Evolutionary conservation across 2,329 filamentous ascomycete species (phyloP).

Genomic region (Leptographium flavum): DNA sequence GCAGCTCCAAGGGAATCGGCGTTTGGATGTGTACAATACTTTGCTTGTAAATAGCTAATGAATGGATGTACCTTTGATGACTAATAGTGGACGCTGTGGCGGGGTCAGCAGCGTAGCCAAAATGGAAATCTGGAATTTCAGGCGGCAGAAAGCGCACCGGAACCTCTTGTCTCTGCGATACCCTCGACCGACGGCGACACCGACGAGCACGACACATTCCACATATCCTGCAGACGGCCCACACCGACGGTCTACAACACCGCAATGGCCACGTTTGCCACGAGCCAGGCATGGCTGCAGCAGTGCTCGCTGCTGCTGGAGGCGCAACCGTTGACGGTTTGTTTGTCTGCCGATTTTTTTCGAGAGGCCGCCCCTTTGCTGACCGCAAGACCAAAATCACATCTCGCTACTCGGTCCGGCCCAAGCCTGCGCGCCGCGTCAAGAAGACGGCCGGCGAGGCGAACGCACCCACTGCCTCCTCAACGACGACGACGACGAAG

Average conservation of each 20-base stretch:
- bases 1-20: background rate
- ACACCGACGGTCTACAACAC: no score
- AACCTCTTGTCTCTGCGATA: no score
- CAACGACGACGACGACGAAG: constrained; percentile 12
- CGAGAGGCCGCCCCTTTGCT: background rate
- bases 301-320: constrained; percentile 76
- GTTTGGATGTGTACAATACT: background rate
- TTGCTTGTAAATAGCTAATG: background rate
- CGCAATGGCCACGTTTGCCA: constrained; percentile 64
- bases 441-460: constrained; percentile 9
- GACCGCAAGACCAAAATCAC: constrained; percentile 70
- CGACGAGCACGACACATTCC: no score
- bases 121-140: no score
- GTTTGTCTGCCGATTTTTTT: constrained; percentile 16
- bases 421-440: constrained; percentile 16
- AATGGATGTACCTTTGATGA: background rate
- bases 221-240: no score
- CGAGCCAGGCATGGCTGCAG: constrained; percentile 81
- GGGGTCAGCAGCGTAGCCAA: background rate
- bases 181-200: no score
- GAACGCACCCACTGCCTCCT: no score
- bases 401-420: constrained; percentile 71
- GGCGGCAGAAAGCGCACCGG: no score
- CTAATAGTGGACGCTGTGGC: background rate
- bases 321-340: constrained; percentile 71